Base-by-base conservation (phyloP, 1,284 basidiomycete species). In the Heliocybe sulcata region DNA sequence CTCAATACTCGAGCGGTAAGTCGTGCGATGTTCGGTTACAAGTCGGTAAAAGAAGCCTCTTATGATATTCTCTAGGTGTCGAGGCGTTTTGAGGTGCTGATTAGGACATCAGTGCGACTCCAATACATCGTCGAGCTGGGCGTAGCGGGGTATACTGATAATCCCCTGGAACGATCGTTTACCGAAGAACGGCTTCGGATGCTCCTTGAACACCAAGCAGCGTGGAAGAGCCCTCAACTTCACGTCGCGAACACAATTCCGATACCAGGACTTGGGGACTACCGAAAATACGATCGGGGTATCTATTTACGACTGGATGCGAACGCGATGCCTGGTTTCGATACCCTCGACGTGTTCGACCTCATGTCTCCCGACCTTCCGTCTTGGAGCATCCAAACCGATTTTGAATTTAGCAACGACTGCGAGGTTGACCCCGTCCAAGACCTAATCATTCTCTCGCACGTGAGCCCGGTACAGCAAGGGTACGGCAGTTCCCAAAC, bases 91-190 rank as follows among this genome's bases (percentile, higher is more conserved):
- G 23, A 29, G 12, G 47, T 6, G 11, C 27, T 49, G 20, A 26
- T 49, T n/a, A 14, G 27, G 14, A 23, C 22, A 4, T 49, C 47
- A 8, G 11, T 49, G 23, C 16, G 22, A 6, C 47, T 49, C 3
- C 47, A 49, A 26, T 49, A 49, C 27, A 49, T 29, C 47, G 25
- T 49, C 47, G 47, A 49, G 22, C 20, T 49, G 23, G 47, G 47
- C 22, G 47, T 26, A 6, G 16, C 47, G 22, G 47, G 47, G 27
- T 49, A 49, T 22, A n/a, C n/a, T 22, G 8, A 49, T 49, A 49
- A 49, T n/a, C 27, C 47, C 6, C 11, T 29, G 10, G 27, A 29
- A 14, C 47, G 10, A 11, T 49, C 20, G 20, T 49, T 22, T 22
- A 49, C 27, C 8, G 47, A 49, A 49, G 8, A 49, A 22, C 47